A percentile compares a stretch with the other conserved stretches of the same genome.
These are phyloP conservation scores for Cyclotella baltica DNA, from an alignment of 108 stramenopile species.

Conservation along the genomic window DNA sequence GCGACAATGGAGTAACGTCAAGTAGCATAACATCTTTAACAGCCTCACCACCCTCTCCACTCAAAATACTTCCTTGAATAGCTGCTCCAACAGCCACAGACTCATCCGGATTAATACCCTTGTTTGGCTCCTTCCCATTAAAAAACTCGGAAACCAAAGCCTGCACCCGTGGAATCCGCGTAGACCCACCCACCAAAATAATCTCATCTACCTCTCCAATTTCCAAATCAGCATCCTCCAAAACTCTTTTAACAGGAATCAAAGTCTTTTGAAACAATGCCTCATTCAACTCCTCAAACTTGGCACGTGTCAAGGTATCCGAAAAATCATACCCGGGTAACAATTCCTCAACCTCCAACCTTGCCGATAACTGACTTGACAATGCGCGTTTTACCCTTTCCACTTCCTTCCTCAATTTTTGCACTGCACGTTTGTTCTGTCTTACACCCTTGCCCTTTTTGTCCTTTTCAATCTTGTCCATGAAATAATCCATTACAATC, in stretches of 20 bases:
- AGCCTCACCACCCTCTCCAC: conserved; percentile 83
- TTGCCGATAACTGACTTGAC: conserved; percentile 79
- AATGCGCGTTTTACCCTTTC: conserved; percentile 93
- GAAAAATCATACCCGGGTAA: conserved; percentile 84
- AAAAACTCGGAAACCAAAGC: conserved; percentile 93
- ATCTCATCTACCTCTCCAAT: conserved; percentile 96
- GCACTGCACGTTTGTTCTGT: conserved; percentile 75
- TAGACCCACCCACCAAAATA: conserved; percentile 97
- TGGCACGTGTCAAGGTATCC: conserved; percentile 94
- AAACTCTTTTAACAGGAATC: conserved; percentile 87
- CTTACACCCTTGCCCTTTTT: conserved; percentile 66
- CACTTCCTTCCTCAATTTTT: conserved; percentile 88
- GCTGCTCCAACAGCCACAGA: conserved; percentile 98
- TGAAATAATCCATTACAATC: conserved; percentile 91
- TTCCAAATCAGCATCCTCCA: conserved; percentile 89
- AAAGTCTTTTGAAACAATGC: conserved; percentile 98
- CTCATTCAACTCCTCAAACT: conserved; percentile 97
- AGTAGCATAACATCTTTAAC: conserved; percentile 89
- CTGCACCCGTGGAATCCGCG: conserved; percentile 97
- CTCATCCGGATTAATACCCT: conserved; percentile 97
- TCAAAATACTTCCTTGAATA: conserved; percentile 95
- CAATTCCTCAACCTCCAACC: conserved; percentile 89
- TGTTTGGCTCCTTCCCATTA: conserved; percentile 93
- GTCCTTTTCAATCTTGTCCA: conserved; percentile 66
- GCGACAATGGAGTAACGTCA: conserved; percentile 94